Base-by-base conservation (phyloP, 140 eudicot genomes). In the Eryngium alpinum region DNA sequence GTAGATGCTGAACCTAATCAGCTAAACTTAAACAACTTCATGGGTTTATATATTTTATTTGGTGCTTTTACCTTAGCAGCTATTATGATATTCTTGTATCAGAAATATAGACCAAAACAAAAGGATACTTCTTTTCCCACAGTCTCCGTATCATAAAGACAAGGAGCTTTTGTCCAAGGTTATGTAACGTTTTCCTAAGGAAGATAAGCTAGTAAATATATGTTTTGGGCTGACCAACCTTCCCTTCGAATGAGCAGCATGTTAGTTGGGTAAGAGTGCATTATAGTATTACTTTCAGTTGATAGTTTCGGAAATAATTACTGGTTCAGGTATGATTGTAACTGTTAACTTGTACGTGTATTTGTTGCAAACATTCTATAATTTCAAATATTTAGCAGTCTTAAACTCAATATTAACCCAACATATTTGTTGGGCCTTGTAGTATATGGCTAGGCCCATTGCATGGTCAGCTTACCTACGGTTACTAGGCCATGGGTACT, bases 11-110 rank as follows among this genome's bases (percentile, higher is more conserved):
- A 88, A 72, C 85, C 91, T 11, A 84, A 87, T 66, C 88, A 85
- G 82, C 88, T 90, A 18, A 88, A 89, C 51, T 75, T 90, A 79
- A 87, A 84, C 83, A 90, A 92, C 82, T 88, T 90, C 73, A 85
- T 87, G 88, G 95, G 89, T 28, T 83, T 90, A 73, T 90, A 84
- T 84, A 80, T 87, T 38, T 22, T 90, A 51, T 88, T 89, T 66
- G 95, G 92, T 12, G 78, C 75, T 32, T 82, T 84, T 79, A 74
- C 89, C 7, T 69, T 90, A 49, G 76, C 84, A 34, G 92, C 95
- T 6, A 67, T 88, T 22, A 43, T 88, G 31, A 19, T 86, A 25
- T 89, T 84, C 83, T 60, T 85, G 38, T 53, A 87, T 24, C 87
- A 83, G 57, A 86, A 79, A 22, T 88, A 81, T 79, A 88, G 80